phyloP scores from a whole-genome alignment of 805 yeast genomes.

The fission yeast (Schizosaccharomyces pombe) region DNA sequence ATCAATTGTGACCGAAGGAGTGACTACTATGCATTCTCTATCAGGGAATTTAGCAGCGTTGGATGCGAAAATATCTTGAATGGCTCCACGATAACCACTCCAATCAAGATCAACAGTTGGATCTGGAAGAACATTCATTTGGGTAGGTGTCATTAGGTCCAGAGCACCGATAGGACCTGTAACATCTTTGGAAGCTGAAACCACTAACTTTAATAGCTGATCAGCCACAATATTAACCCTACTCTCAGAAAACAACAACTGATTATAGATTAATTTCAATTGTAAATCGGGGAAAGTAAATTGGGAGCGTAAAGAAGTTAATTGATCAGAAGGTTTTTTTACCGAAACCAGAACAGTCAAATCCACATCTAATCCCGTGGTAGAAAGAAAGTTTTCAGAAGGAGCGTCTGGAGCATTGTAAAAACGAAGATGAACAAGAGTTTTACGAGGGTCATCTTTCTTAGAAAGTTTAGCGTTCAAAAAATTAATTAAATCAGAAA shows the following conservation, averaged over 20 bases:
- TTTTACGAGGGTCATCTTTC: not conserved
- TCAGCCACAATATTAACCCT: slow-evolving; percentile 50
- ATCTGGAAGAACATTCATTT: slow-evolving; percentile 45
- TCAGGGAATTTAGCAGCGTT: slow-evolving; percentile 74
- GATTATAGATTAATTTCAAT: slow-evolving; percentile 36
- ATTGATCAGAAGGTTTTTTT: slow-evolving; percentile 10
- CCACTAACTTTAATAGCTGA: slow-evolving; percentile 37
- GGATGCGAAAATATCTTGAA: slow-evolving; percentile 78
- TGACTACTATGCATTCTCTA: slow-evolving; percentile 77
- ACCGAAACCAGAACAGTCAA: slow-evolving; percentile 29
- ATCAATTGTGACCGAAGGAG: slow-evolving; percentile 44
- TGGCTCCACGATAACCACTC: slow-evolving; percentile 80
- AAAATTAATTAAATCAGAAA: slow-evolving; percentile 1
- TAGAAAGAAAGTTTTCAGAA: slow-evolving; percentile 9
- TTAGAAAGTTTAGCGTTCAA: not conserved
- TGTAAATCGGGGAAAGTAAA: slow-evolving; percentile 14
- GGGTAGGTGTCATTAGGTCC: slow-evolving; percentile 45
- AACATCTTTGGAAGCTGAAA: slow-evolving; percentile 7
- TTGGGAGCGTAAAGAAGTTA: slow-evolving; percentile 2
- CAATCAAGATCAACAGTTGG: slow-evolving; percentile 75
- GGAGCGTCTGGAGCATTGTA: slow-evolving; percentile 4
- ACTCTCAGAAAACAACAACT: slow-evolving; percentile 43
- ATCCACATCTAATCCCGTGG: slow-evolving; percentile 36
- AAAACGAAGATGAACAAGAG: not conserved
- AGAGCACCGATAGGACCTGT: slow-evolving; percentile 31